These are phyloP conservation scores for Sugiyamaella grinbergsii DNA, from an alignment of 1,139 yeast genomes.

Conservation along the genomic window DNA sequence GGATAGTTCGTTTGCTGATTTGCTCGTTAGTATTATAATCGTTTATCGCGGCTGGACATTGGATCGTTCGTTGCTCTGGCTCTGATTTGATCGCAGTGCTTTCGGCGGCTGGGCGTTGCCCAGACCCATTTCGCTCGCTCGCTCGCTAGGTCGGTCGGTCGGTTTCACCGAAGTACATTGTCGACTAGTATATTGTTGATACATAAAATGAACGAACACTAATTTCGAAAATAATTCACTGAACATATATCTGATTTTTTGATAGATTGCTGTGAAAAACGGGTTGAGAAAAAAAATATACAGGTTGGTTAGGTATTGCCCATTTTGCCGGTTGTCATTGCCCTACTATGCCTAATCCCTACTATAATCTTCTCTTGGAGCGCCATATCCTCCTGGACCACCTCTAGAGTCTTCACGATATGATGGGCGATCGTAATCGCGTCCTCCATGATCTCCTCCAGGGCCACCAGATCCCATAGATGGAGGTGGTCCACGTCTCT, in stretches of 20 bases:
- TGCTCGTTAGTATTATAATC: too few relatives aligned
- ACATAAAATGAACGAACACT: constrained; percentile 4
- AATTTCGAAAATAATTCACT: constrained; percentile 3
- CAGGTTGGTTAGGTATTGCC: background rate
- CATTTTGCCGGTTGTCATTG: background rate
- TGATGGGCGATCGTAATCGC: constrained; percentile 27
- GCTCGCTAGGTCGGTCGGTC: background rate
- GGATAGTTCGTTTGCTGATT: too few relatives aligned
- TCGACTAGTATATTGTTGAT: constrained; percentile 10
- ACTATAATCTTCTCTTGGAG: constrained; percentile 33
- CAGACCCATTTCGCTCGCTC: background rate
- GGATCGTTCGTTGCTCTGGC: too few relatives aligned
- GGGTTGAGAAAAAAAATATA: background rate
- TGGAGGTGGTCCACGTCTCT: constrained; percentile 22
- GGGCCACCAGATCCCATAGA: constrained; percentile 11
- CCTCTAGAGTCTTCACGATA: constrained; percentile 27
- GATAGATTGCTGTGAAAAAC: background rate
- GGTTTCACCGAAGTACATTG: background rate
- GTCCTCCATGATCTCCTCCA: constrained; percentile 22
- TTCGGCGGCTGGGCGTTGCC: background rate
- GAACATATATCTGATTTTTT: constrained; percentile 8
- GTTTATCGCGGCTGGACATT: too few relatives aligned
- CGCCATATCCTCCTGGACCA: constrained; percentile 24
- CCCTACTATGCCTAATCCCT: constrained; percentile 11
- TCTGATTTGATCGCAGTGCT: too few relatives aligned